Conservation (phyloP, 1,284 basidiomycete genomes). For the Mycena sp. region DNA sequence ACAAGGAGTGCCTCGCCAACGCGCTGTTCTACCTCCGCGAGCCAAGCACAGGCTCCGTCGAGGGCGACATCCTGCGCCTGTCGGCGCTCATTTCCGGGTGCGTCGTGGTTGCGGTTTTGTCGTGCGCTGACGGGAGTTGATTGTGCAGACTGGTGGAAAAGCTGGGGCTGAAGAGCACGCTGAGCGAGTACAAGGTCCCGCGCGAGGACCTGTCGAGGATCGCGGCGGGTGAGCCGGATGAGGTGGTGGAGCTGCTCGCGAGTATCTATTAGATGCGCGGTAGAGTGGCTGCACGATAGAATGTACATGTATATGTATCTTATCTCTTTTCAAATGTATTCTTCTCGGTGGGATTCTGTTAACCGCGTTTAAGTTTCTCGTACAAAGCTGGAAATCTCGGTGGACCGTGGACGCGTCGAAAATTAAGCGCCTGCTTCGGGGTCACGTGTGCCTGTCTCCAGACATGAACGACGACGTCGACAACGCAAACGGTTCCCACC, state of each 20-base stretch:
- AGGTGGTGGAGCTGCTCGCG: slow-evolving; percentile 58
- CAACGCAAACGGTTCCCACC: not conserved
- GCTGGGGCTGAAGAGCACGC: slow-evolving; percentile 66
- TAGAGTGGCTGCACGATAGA: not conserved
- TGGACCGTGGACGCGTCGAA: too few species aligned
- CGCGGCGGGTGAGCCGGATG: slow-evolving; percentile 59
- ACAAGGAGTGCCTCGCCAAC: slow-evolving; percentile 66
- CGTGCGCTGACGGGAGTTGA: not conserved
- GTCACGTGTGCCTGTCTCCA: not conserved
- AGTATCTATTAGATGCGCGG: slow-evolving; percentile 47
- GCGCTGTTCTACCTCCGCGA: slow-evolving; percentile 65
- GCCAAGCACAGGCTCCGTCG: slow-evolving; percentile 66
- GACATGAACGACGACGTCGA: not conserved
- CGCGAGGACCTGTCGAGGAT: slow-evolving; percentile 60
- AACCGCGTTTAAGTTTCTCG: too few species aligned
- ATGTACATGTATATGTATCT: not conserved
- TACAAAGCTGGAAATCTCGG: too few species aligned
- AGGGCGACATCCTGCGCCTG: slow-evolving; percentile 65
- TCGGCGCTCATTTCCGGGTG: slow-evolving; percentile 65
- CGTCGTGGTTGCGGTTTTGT: slow-evolving; percentile 35
- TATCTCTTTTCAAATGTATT: too few species aligned
- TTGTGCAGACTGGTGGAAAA: slow-evolving; percentile 46
- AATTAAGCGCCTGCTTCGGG: too few species aligned
- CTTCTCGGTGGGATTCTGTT: too few species aligned
- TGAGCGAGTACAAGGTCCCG: slow-evolving; percentile 69